Base-by-base conservation (phyloP, 768 basidiomycete species). In the Nidula microcarpa region DNA sequence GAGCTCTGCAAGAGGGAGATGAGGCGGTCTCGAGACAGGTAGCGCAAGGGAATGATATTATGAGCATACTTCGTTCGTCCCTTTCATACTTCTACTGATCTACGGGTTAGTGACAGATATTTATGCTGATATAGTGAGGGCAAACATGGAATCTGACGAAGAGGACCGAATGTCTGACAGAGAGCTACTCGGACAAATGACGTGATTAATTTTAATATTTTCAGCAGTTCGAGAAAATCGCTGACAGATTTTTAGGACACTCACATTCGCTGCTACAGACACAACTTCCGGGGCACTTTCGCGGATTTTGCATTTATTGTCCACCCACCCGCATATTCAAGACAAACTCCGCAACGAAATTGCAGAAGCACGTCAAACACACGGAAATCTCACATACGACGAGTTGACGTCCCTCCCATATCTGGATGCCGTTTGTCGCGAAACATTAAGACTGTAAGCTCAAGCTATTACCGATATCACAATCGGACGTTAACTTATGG, bases 1-100 rank as follows among this genome's bases (percentile, higher is more conserved):
- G 23, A 30, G 23, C 23, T 30, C 23, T 30, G 23, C 23, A 30
- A 30, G 23, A 30, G 23, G 23, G 23, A 30, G 23, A 30, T 30
- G 23, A 30, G 23, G 23, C 23, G 4, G 23, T 30, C 23, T 30
- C 60, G 3, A 57, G 52, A 6, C 70, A 74, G 50, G 65, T 74
- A 39, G 72, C 67, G 13, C 61, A 65, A 54, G 76, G 74, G 10
- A 76, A 74, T 51, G 79, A 80, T 58, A 68, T 80, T 33, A 69
- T 79, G 53, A 80, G 73, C 54, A 63, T 77, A n/a, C 63, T 80
- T 9, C 56, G 79, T 80, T 60, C 34, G 77, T 53, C 8, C 10
- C 4, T 37, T 41, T 41, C 16, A 13, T 17, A 41, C 56, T 43
- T 50, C 23, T 10, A 5, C 17, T 9, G 30, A 18, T 6, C 18